Evolutionary conservation across 257 asterid genomes (phyloP).

Genomic region (Paraleonurus japonicus): DNA sequence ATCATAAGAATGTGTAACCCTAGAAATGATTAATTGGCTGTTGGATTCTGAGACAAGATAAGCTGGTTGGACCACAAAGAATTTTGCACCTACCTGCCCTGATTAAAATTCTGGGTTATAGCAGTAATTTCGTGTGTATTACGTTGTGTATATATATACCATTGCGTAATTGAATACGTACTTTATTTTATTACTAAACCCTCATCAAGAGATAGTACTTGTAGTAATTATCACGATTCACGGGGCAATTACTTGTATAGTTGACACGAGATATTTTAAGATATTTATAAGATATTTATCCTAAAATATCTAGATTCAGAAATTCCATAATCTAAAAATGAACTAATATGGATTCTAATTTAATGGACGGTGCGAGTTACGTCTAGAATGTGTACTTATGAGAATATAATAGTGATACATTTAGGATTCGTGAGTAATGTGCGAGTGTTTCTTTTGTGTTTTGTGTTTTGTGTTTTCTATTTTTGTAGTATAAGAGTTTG

Average conservation of each 20-base stretch:
- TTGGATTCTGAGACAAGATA: slow-evolving; percentile 17
- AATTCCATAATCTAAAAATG: background rate
- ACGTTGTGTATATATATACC: background rate
- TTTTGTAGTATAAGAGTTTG: background rate
- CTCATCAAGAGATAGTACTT: background rate
- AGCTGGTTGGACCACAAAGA: slow-evolving; percentile 33
- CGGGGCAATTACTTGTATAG: background rate
- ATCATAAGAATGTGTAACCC: background rate
- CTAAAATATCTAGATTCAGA: background rate
- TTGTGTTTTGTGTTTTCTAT: too few relatives aligned
- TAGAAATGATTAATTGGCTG: background rate
- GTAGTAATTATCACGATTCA: background rate
- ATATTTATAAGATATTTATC: background rate
- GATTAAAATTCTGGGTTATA: background rate
- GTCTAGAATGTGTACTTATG: background rate
- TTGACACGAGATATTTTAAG: background rate
- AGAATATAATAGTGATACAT: background rate
- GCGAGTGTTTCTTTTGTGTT: background rate
- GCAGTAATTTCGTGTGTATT: background rate
- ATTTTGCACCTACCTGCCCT: slow-evolving; percentile 7
- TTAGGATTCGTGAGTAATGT: background rate
- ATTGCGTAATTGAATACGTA: background rate
- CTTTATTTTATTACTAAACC: too few relatives aligned
- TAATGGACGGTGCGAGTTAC: background rate
- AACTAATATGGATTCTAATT: background rate